Percentiles rank a stretch among this genome's conserved stretches.
Conservation (phyloP, 2,329 filamentous ascomycete species). For the Epichloe uncinata region DNA sequence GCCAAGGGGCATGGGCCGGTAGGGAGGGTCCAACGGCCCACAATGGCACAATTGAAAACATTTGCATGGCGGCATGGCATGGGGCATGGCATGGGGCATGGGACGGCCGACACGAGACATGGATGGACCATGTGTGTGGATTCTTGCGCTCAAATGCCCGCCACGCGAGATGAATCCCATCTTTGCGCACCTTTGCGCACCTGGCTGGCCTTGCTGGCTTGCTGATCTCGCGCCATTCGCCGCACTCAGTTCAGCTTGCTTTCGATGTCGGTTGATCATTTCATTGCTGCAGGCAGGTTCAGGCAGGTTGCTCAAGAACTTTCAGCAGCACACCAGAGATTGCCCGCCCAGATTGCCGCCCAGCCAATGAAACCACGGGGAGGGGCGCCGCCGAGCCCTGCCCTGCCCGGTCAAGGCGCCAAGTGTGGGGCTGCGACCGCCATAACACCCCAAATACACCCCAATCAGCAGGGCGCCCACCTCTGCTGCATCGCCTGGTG, state of each 20-base stretch:
- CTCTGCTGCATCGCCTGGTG: constrained; percentile 2
- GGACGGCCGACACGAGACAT: not conserved
- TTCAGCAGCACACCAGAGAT: not conserved
- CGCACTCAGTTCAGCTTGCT: no score
- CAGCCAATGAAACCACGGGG: not conserved
- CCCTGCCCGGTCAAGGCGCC: not conserved
- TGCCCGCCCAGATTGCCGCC: not conserved
- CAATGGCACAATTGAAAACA: not conserved
- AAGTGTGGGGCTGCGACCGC: not conserved
- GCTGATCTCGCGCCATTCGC: not conserved
- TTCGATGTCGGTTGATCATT: no score
- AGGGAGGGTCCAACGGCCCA: not conserved
- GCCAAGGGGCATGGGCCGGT: not conserved
- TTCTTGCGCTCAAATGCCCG: not conserved
- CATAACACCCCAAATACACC: not conserved
- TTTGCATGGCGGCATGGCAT: not conserved
- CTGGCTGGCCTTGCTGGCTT: not conserved
- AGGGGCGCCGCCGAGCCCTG: not conserved
- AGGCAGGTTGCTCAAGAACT: not conserved
- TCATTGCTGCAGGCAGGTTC: no score
- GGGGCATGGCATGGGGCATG: not conserved
- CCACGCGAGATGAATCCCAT: not conserved
- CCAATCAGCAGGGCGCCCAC: constrained; percentile 5
- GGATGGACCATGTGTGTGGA: constrained; percentile 1
- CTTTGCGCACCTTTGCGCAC: not conserved